A percentile compares a stretch with the other conserved stretches of the same genome.
Conservation (phyloP, 2,329 filamentous ascomycete genomes). For the Boeremia exigua region DNA sequence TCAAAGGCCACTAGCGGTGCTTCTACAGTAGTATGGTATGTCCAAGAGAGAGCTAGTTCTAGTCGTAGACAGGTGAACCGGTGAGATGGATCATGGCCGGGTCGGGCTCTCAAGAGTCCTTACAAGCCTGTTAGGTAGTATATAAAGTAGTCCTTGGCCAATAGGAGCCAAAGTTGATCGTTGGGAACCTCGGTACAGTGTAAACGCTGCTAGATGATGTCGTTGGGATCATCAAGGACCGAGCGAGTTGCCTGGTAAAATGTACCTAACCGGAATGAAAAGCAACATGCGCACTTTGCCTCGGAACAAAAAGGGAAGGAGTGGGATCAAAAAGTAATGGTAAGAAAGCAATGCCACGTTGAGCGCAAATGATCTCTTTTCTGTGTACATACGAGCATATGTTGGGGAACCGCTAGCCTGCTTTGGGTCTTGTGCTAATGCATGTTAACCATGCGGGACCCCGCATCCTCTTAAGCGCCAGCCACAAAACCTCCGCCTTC, state of each 20-base stretch:
- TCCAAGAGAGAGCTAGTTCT: too few relatives aligned
- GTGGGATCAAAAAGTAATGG: background rate
- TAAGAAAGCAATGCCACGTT: background rate
- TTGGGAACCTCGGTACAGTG: background rate
- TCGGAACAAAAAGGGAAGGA: background rate
- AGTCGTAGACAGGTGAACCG: too few relatives aligned
- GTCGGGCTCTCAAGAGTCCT: too few relatives aligned
- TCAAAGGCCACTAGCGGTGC: background rate
- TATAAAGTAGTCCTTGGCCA: background rate
- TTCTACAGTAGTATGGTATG: too few relatives aligned
- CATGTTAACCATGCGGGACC: constrained; percentile 6
- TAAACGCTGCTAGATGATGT: background rate
- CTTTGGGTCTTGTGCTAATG: background rate
- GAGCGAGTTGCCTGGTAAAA: background rate
- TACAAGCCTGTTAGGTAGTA: background rate
- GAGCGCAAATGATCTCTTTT: background rate
- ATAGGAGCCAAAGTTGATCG: background rate
- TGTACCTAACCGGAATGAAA: background rate
- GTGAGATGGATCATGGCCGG: too few relatives aligned
- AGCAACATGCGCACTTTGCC: background rate
- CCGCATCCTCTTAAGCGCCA: constrained; percentile 4
- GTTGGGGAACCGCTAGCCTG: background rate
- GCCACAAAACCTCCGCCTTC: background rate
- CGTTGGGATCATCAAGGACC: background rate
- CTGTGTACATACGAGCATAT: background rate